Percentiles rank a stretch among this genome's conserved stretches.
Evolutionary conservation across 495 filamentous ascomycete genomes (phyloP).

Genomic region (Neurospora tetraspora): DNA sequence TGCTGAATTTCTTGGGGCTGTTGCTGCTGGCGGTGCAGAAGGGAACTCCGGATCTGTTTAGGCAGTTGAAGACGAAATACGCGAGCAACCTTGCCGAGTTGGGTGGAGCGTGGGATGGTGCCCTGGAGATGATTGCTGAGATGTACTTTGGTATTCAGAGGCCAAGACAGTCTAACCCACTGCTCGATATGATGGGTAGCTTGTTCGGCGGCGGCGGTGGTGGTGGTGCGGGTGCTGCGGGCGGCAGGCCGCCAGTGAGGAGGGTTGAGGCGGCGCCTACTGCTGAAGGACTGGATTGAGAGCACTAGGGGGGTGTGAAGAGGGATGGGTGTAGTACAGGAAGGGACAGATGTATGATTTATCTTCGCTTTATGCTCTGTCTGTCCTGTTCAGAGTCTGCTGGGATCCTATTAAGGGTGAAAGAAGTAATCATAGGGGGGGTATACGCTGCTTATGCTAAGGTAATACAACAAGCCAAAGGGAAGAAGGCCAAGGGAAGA

Average conservation of each 20-base stretch:
- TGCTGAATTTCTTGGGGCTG: slow-evolving; percentile 86
- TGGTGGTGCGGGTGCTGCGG: slow-evolving; percentile 30
- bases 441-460: not conserved
- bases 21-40: slow-evolving; percentile 76
- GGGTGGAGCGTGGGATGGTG: slow-evolving; percentile 64
- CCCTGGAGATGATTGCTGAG: slow-evolving; percentile 78
- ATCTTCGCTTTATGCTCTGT: not conserved
- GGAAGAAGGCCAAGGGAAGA: not conserved
- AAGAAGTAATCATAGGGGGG: not conserved
- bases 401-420: not conserved
- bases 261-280: slow-evolving; percentile 37
- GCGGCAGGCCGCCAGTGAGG: slow-evolving; percentile 32
- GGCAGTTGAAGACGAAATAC: slow-evolving; percentile 75
- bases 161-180: slow-evolving; percentile 74
- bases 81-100: slow-evolving; percentile 62
- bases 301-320: not conserved
- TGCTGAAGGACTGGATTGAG: slow-evolving; percentile 43
- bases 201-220: slow-evolving; percentile 68
- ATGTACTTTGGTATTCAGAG: slow-evolving; percentile 96
- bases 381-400: no score
- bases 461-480: not conserved
- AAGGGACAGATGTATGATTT: not conserved
- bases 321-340: not conserved
- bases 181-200: slow-evolving; percentile 96
- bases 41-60: slow-evolving; percentile 69